Base-by-base conservation (phyloP, 164 flowering plant species). In the Berberis thunbergii region DNA sequence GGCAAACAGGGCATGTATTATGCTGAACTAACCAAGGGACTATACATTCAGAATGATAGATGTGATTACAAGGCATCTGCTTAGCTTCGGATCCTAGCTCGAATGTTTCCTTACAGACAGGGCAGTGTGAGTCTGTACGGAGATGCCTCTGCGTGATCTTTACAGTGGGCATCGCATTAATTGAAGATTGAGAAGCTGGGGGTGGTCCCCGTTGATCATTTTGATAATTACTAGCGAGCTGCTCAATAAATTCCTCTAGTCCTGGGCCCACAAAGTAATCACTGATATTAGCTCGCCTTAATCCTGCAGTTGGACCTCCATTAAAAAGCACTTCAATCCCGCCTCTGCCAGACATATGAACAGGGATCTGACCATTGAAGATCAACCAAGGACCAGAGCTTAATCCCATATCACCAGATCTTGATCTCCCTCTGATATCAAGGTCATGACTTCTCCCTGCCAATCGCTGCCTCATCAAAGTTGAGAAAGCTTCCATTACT, bases 1-100 rank as follows among this genome's bases (percentile, higher is more conserved):
- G 89, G 72, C 97, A 91, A 56, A 87, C 94, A 5, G 98, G 98
- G 73, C 96, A 91, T 0, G 98, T 84, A 59, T 86, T 87, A 68
- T 83, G 86, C 75, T 85, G 89, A 65, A 79, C 83, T 58, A 91
- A 76, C 97, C 97, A 91, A 10, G 97, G 97, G 8, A 84, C 71
- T 3, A 91, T 91, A 62, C 97, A 91, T 61, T 87, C 96, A 4
- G 87, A 72, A 67, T 88, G 95, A 63, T 90, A 90, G 1, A 84
- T 67, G 73, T 67, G 95, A 91, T 2, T 75, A 68, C 97, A 91
- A 1, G 97, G 93, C 87, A 91, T 83, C 64, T 85, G 81, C 62
- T 82, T 81, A 5, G 86, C 94, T 75, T 83, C 85, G 13, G 83
- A 69, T 4, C 94, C 90, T 66, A 83, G 66, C 69, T 87, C 90